Conservation (phyloP, 2,329 filamentous ascomycete species). For the Colletotrichum lupini region DNA sequence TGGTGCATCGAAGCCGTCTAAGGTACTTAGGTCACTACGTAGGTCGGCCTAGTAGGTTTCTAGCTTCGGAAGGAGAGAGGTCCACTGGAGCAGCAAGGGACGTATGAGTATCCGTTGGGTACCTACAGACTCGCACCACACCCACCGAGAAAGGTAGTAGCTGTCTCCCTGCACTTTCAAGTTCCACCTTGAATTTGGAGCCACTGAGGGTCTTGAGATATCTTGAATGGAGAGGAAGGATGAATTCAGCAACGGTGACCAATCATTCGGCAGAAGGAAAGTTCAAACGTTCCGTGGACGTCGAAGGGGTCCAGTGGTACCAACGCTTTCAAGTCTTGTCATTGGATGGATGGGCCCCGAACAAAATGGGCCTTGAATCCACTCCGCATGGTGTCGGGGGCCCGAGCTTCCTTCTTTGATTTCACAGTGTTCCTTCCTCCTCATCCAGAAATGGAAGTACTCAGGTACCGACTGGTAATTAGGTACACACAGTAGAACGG, state of each 20-base stretch:
- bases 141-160: neutral
- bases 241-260: neutral
- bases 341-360: constrained; percentile 10
- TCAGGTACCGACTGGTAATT: neutral
- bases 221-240: neutral
- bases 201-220: constrained; percentile 3
- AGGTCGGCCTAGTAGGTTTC: too few relatives aligned
- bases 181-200: neutral
- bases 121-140: neutral
- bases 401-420: neutral
- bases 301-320: neutral
- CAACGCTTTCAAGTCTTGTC: neutral
- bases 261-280: neutral
- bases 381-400: constrained; percentile 8
- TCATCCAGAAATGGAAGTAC: neutral
- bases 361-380: neutral
- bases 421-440: neutral
- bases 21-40: neutral
- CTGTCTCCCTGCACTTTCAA: neutral
- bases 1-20: neutral
- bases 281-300: neutral
- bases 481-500: neutral
- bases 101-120: neutral
- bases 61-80: neutral
- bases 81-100: neutral